Conservation (phyloP, 1,284 basidiomycete species). For the Ceratobasidium sp. region DNA sequence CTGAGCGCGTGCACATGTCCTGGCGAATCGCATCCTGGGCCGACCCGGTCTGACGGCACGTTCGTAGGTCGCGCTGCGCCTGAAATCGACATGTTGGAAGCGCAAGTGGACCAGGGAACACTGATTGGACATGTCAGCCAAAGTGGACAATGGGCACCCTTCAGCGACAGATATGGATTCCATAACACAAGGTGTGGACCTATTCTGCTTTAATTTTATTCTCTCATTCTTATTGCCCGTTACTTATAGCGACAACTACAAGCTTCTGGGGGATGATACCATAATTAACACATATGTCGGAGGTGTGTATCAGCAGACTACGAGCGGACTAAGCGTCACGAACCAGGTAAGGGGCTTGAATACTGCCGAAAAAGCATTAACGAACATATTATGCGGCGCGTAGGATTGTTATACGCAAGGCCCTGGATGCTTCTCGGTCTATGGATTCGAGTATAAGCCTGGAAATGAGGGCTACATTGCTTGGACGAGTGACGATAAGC, state of each 20-base stretch:
- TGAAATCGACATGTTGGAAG: slow-evolving; percentile 66
- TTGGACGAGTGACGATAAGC: slow-evolving; percentile 59
- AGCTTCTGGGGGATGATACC: slow-evolving; percentile 50
- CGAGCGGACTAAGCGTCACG: slow-evolving; percentile 44
- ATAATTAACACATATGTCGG: slow-evolving; percentile 57
- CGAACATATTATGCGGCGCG: slow-evolving; percentile 14
- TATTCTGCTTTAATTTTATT: no score
- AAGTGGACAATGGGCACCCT: slow-evolving; percentile 50
- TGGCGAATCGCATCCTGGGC: slow-evolving; percentile 63
- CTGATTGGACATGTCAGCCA: slow-evolving; percentile 47
- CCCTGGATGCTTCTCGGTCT: slow-evolving; percentile 57
- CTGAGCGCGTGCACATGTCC: slow-evolving; percentile 65
- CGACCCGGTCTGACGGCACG: slow-evolving; percentile 59
- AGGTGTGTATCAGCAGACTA: slow-evolving; percentile 56
- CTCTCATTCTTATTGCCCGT: no score
- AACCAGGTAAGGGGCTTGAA: slow-evolving; percentile 43
- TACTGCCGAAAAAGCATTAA: neutral
- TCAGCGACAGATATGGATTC: slow-evolving; percentile 45
- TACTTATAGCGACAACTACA: slow-evolving; percentile 14
- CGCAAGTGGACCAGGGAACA: slow-evolving; percentile 50
- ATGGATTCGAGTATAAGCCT: slow-evolving; percentile 63
- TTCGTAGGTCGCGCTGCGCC: slow-evolving; percentile 63
- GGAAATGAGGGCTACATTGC: slow-evolving; percentile 60
- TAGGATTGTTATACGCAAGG: slow-evolving; percentile 35
- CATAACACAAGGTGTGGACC: slow-evolving; percentile 37